These are phyloP conservation scores for Intubia oerlemansii DNA, from an alignment of 2,329 filamentous ascomycete genomes.

Conservation along the genomic window DNA sequence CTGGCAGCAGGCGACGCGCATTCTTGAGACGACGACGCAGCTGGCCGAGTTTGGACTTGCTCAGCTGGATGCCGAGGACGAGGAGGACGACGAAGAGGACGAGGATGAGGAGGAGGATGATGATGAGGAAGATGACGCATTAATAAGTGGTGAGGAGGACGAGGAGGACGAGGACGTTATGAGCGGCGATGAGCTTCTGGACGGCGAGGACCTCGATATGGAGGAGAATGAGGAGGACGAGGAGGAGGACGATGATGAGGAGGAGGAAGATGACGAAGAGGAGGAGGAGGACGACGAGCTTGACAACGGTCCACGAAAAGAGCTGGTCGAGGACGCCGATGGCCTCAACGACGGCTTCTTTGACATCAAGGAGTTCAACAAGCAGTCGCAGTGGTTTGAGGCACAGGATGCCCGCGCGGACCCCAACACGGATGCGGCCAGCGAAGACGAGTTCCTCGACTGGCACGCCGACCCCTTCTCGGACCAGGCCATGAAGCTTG, in stretches of 20 bases:
- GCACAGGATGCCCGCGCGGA: slow-evolving; percentile 63
- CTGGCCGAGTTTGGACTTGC: slow-evolving; percentile 25
- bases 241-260: too few relatives aligned
- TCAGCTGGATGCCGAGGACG: slow-evolving; percentile 28
- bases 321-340: slow-evolving; percentile 50
- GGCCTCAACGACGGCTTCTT: slow-evolving; percentile 96
- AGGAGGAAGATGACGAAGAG: too few relatives aligned
- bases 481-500: slow-evolving; percentile 8
- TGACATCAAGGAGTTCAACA: slow-evolving; percentile 94
- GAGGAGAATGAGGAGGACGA: too few relatives aligned
- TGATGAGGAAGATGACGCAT: slow-evolving; percentile 14
- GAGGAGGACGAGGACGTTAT: slow-evolving; percentile 12
- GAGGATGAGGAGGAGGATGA: too few relatives aligned
- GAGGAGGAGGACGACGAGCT: slow-evolving; percentile 24
- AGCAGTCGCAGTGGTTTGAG: slow-evolving; percentile 75
- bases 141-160: too few relatives aligned
- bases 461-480: slow-evolving; percentile 63
- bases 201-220: slow-evolving; percentile 15
- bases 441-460: slow-evolving; percentile 59
- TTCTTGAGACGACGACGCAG: slow-evolving; percentile 38
- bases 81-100: too few relatives aligned
- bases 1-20: slow-evolving; percentile 79
- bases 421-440: slow-evolving; percentile 48
- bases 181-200: slow-evolving; percentile 12
- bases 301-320: slow-evolving; percentile 26